A percentile compares a stretch with the other conserved stretches of the same genome.
Conservation (phyloP, 805 yeast species). For the Pichia phayaonensis region DNA sequence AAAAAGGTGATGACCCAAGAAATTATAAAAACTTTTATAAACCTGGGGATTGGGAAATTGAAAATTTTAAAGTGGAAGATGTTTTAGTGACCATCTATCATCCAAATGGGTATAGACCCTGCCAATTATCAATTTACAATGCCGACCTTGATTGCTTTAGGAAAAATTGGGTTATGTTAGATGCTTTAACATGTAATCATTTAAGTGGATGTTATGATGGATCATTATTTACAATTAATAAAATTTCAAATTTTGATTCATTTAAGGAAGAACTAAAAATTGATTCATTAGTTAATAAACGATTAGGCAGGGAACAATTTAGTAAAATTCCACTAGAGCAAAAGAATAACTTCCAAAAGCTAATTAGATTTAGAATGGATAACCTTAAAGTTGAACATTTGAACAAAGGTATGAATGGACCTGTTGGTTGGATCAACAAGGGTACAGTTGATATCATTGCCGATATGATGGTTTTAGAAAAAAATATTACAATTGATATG, state of each 20-base stretch:
- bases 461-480: constrained; percentile 72
- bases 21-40: constrained; percentile 63
- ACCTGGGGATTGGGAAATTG: constrained; percentile 93
- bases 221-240: constrained; percentile 86
- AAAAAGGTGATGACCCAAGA: constrained; percentile 73
- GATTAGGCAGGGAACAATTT: constrained; percentile 14
- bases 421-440: constrained; percentile 93
- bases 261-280: constrained; percentile 29
- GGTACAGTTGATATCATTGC: constrained; percentile 94
- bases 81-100: constrained; percentile 74
- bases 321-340: constrained; percentile 11
- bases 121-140: constrained; percentile 79
- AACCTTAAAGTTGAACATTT: constrained; percentile 81
- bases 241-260: constrained; percentile 53
- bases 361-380: constrained; percentile 78
- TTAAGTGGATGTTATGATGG: constrained; percentile 91
- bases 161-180: constrained; percentile 91
- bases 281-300: constrained; percentile 19
- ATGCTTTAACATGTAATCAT: constrained; percentile 72
- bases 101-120: constrained; percentile 75
- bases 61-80: constrained; percentile 75
- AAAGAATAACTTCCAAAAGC: constrained; percentile 30
- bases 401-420: constrained; percentile 85
- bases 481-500: constrained; percentile 33
- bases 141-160: constrained; percentile 75